Conservation (phyloP, 208 protist species). For the Crithidia expoeki region DNA sequence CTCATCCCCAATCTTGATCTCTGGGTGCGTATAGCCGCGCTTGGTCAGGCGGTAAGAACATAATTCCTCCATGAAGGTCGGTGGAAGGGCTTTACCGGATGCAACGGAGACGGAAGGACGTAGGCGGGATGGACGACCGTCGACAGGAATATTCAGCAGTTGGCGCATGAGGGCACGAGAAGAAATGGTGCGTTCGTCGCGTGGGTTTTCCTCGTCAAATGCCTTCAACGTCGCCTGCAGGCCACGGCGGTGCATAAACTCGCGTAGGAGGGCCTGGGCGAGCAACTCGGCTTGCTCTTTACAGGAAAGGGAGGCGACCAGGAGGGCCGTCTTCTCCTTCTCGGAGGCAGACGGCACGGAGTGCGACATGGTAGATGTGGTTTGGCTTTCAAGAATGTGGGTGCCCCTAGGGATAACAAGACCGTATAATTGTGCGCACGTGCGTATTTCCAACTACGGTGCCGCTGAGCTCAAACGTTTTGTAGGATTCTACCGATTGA, state of each 20-base stretch:
- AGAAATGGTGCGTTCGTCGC: constrained; percentile 68
- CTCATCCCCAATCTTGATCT: not conserved
- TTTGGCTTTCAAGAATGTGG: too few relatives aligned
- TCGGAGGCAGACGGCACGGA: constrained; percentile 17
- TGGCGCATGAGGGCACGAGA: constrained; percentile 77
- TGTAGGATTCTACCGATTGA: too few relatives aligned
- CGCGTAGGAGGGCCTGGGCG: constrained; percentile 81
- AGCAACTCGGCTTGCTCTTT: constrained; percentile 72
- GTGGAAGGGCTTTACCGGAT: constrained; percentile 31
- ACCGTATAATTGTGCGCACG: too few relatives aligned
- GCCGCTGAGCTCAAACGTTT: too few relatives aligned
- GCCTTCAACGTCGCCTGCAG: constrained; percentile 63
- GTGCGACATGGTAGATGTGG: constrained; percentile 9
- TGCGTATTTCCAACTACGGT: too few relatives aligned
- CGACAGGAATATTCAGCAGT: constrained; percentile 74
- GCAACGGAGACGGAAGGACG: constrained; percentile 8
- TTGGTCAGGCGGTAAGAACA: constrained; percentile 80
- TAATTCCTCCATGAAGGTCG: constrained; percentile 83
- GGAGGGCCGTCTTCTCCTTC: constrained; percentile 33
- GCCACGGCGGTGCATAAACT: constrained; percentile 86
- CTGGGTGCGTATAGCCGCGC: constrained; percentile 31
- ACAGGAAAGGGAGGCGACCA: constrained; percentile 39
- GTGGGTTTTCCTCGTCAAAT: constrained; percentile 79
- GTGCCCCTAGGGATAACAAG: too few relatives aligned
- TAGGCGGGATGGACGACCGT: constrained; percentile 55